Percentiles rank a stretch among this genome's conserved stretches.
Evolutionary conservation across 805 yeast species (phyloP).

Genomic region (Tetrapisispora taiwanensis): DNA sequence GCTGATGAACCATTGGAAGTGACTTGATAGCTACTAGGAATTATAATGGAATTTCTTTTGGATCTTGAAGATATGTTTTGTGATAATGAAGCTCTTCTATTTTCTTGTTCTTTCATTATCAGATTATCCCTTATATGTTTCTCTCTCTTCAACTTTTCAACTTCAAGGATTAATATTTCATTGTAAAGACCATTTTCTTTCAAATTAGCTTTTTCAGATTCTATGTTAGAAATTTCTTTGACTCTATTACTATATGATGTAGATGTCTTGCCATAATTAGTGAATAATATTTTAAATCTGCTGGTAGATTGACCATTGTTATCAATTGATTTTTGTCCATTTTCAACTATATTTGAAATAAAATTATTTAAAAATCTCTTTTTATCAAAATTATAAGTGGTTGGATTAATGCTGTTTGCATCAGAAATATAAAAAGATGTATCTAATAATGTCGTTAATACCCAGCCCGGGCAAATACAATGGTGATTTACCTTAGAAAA

Average conservation of each 20-base stretch:
- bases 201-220: slow-evolving; percentile 31
- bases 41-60: slow-evolving; percentile 12
- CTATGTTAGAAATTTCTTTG: slow-evolving; percentile 19
- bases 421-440: slow-evolving; percentile 70
- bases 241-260: slow-evolving; percentile 15
- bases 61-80: slow-evolving; percentile 22
- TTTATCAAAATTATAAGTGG: slow-evolving; percentile 77
- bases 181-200: slow-evolving; percentile 37
- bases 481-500: slow-evolving; percentile 32
- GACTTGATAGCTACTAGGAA: slow-evolving; percentile 5
- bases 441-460: slow-evolving; percentile 68
- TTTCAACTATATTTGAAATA: slow-evolving; percentile 42
- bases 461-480: slow-evolving; percentile 89
- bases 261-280: neutral
- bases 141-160: slow-evolving; percentile 45
- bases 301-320: neutral
- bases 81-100: slow-evolving; percentile 24
- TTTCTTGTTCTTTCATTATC: slow-evolving; percentile 30
- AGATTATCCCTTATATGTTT: slow-evolving; percentile 34
- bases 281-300: neutral
- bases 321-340: slow-evolving; percentile 22
- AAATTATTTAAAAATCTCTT: slow-evolving; percentile 58
- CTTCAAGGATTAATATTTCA: slow-evolving; percentile 38
- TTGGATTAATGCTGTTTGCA: slow-evolving; percentile 54
- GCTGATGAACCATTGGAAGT: neutral